phyloP scores from a whole-genome alignment of 176 grass and related monocot species.

The Secale cereale region DNA sequence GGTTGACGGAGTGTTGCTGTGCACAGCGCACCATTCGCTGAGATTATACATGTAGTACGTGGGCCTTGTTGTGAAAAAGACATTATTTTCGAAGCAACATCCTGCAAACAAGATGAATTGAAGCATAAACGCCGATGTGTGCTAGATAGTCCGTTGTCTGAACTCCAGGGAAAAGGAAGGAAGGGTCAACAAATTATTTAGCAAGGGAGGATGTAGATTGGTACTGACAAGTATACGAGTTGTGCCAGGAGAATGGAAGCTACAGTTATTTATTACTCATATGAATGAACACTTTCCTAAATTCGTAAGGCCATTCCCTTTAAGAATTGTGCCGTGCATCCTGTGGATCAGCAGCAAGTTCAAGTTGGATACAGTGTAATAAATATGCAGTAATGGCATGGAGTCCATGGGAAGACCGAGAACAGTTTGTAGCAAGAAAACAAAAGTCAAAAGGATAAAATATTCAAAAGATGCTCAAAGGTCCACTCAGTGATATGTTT shows the following conservation, averaged over 20 bases:
- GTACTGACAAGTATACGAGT: background rate
- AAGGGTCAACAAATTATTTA: conserved; percentile 4
- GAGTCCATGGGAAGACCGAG: background rate
- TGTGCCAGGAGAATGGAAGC: conserved; percentile 7
- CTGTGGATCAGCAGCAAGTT: conserved; percentile 2
- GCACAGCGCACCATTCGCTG: conserved; percentile 82
- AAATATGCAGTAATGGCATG: background rate
- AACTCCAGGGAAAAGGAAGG: background rate
- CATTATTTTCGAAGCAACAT: conserved; percentile 98
- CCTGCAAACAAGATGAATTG: conserved; percentile 44
- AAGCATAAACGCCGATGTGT: conserved; percentile 4
- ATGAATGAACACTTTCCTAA: conserved; percentile 3
- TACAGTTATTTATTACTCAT: background rate
- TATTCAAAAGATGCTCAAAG: background rate
- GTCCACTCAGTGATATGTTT: background rate
- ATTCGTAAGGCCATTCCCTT: background rate
- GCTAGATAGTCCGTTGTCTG: background rate
- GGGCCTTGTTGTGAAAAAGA: conserved; percentile 92
- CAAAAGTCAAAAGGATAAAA: background rate
- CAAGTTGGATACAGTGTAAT: background rate
- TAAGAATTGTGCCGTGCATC: background rate
- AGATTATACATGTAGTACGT: conserved; percentile 93
- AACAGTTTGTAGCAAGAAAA: background rate
- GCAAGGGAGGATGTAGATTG: background rate
- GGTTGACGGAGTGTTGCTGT: conserved; percentile 91